phyloP scores from a whole-genome alignment of 345 rosid species.

The Eutrema yunnanense region DNA sequence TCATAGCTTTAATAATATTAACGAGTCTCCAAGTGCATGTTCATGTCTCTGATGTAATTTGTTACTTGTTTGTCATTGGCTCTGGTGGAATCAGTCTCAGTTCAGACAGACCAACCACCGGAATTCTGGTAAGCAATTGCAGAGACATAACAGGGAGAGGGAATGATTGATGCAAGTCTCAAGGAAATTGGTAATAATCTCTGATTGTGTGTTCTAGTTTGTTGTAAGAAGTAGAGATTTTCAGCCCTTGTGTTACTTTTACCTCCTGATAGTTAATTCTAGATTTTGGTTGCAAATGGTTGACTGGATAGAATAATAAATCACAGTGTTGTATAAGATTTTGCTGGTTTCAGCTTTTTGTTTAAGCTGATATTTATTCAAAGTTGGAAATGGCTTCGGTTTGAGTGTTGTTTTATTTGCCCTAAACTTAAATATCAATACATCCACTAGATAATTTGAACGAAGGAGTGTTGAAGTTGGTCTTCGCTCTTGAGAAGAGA shows the following conservation, averaged over 20 bases:
- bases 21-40: not conserved
- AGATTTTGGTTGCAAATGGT: not conserved
- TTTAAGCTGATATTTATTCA: too few relatives aligned
- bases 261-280: not conserved
- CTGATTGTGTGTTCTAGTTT: not conserved
- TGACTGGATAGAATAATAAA: too few relatives aligned
- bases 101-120: not conserved
- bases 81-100: slow-evolving; percentile 6
- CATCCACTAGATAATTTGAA: not conserved
- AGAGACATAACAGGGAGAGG: not conserved
- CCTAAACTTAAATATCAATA: not conserved
- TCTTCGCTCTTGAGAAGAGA: not conserved
- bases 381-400: not conserved
- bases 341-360: too few relatives aligned
- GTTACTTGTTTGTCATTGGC: not conserved
- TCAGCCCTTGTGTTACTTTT: not conserved
- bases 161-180: not conserved
- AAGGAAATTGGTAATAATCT: not conserved
- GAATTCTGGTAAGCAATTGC: slow-evolving; percentile 3
- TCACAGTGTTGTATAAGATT: too few relatives aligned
- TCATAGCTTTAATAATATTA: not conserved
- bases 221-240: not conserved
- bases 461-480: not conserved
- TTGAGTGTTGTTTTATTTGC: not conserved
- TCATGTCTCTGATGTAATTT: not conserved